Evolutionary conservation across 768 basidiomycete species (phyloP), one percentile per base, ranked within the genome.

Genomic region (Pisolithus marmoratus): DNA sequence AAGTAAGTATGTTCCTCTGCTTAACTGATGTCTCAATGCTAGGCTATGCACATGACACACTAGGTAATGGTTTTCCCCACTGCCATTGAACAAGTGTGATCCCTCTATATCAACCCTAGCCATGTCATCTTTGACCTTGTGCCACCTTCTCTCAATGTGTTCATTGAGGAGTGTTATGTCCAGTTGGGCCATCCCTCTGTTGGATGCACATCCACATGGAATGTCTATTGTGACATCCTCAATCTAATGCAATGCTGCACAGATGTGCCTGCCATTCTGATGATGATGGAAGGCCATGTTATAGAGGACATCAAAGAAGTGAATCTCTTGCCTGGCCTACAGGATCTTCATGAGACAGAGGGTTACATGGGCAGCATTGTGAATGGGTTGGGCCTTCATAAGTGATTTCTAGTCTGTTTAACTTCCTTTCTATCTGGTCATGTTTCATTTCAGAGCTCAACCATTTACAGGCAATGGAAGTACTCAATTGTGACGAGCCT

Each of bases 61-160:
- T 47, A 67, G 65, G 50, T 70, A 17, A 34, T 41, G 14, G 58
- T 65, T 11, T 26, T 47, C 0, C 45, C 31, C 3, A 50, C 60
- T 2, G 38, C 58, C 4, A 38, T 70, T 5, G 41, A 54, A 7
- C 61, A 63, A 34, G 57, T 63, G 24, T 46, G 57, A 24, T 7
- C 40, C 3, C 23, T 56, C n/a, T 75, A 64, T 50, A 69, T 72
- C 0, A 72, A 66, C 3, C 60, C 56, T 5, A 60, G 65, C 48
- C 63, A 74, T 47, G 57, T 59, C 2, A 63, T 72, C 1, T 73
- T 74, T 45, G 50, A 72, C 20, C 59, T 75, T 0, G 63, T 68
- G 5, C 72, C 74, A 1, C 58, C 59, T 0, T 42, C 49, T 0
- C 72, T 75, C 50, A 40, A 60, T 17, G 7, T 24, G 1, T 63